phyloP scores from a whole-genome alignment of 1,284 basidiomycete genomes.

The Cryptococcus jaspeensis region DNA sequence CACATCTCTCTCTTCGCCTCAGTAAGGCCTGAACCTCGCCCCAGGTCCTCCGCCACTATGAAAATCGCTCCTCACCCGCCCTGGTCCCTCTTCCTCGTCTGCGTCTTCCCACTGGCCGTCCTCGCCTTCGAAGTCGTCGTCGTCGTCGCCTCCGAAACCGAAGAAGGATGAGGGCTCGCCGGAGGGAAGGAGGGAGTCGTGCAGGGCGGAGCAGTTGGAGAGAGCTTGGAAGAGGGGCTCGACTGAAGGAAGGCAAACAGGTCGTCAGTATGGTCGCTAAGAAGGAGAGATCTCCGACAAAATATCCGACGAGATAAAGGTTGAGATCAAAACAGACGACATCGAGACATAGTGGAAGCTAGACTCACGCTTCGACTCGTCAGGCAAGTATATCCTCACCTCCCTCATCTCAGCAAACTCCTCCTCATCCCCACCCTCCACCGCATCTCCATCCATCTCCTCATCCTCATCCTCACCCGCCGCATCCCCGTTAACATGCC shows the following conservation, averaged over 20 bases:
- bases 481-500: conserved; percentile 9
- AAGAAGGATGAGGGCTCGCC: conserved; percentile 50
- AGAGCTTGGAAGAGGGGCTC: conserved; percentile 84
- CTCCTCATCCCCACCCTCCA: conserved; percentile 57
- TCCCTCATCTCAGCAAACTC: conserved; percentile 66
- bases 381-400: conserved; percentile 67
- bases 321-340: no score
- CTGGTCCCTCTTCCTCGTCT: conserved; percentile 62
- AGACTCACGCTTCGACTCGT: conserved; percentile 62
- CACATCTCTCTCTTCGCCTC: conserved; percentile 41
- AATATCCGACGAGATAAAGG: not conserved
- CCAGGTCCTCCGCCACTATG: conserved; percentile 59
- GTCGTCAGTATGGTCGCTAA: not conserved
- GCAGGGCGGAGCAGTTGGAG: conserved; percentile 83
- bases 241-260: conserved; percentile 55
- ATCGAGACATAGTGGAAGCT: not conserved
- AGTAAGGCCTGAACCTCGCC: conserved; percentile 82
- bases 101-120: conserved; percentile 25
- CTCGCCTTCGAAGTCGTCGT: conserved; percentile 43
- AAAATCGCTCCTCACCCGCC: conserved; percentile 92
- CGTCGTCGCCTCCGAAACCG: conserved; percentile 54
- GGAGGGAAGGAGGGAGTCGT: conserved; percentile 65
- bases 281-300: not conserved
- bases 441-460: conserved; percentile 43
- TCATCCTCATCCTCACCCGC: conserved; percentile 49